Percentiles rank a stretch among this genome's conserved stretches.
Conservation (phyloP, 2,329 filamentous ascomycete genomes). For the Paraphaeosphaeria sporulosa region DNA sequence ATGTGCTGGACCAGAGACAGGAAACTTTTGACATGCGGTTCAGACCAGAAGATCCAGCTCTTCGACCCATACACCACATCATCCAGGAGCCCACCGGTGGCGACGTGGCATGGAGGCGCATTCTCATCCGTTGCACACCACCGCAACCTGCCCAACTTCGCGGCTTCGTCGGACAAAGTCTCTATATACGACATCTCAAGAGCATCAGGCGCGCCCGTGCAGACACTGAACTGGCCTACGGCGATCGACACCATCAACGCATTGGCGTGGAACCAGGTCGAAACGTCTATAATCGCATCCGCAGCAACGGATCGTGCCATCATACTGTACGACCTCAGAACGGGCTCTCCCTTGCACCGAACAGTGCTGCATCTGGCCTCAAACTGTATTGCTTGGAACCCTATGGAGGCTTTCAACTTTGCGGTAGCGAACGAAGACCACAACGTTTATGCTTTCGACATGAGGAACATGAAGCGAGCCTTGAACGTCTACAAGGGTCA, state of each 20-base stretch:
- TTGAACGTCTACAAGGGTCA: conserved; percentile 91
- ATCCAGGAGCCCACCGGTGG: conserved; percentile 72
- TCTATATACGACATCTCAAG: conserved; percentile 88
- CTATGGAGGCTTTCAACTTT: conserved; percentile 94
- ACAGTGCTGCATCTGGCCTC: conserved; percentile 85
- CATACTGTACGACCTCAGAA: conserved; percentile 91
- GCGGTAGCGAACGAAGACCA: conserved; percentile 94
- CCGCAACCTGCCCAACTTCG: conserved; percentile 78
- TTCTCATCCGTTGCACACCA: conserved; percentile 89
- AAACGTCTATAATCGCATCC: conserved; percentile 89
- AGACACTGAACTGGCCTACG: conserved; percentile 87
- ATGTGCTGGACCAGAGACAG: conserved; percentile 87
- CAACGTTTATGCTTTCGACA: conserved; percentile 87
- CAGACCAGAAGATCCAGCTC: conserved; percentile 86
- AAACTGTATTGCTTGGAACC: conserved; percentile 95
- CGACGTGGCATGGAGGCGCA: conserved; percentile 85
- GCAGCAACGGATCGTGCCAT: conserved; percentile 85
- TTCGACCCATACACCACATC: conserved; percentile 86
- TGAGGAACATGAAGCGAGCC: conserved; percentile 86
- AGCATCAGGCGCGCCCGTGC: conserved; percentile 77
- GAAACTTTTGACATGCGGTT: conserved; percentile 85
- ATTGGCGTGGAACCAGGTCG: conserved; percentile 89
- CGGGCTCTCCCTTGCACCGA: conserved; percentile 81
- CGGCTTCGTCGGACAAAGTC: conserved; percentile 77
- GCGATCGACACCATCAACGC: conserved; percentile 85